These are phyloP conservation scores for Cantharellus cinnabarinus DNA, from an alignment of 768 basidiomycete genomes.

Conservation along the genomic window DNA sequence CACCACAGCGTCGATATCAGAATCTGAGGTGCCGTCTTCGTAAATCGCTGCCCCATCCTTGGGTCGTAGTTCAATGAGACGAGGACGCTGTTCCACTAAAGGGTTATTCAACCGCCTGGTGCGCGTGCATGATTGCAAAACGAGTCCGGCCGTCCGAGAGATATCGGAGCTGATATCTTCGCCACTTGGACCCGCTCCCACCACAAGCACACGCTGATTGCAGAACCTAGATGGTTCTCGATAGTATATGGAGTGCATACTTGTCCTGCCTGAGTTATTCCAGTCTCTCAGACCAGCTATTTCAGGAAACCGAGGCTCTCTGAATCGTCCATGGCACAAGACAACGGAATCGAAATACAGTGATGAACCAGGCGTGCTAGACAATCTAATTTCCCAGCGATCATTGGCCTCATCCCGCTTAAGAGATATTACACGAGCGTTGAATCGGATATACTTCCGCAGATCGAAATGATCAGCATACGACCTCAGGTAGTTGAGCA, in stretches of 20 bases:
- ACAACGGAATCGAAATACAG: slow-evolving; percentile 41
- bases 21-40: slow-evolving; percentile 35
- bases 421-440: slow-evolving; percentile 28
- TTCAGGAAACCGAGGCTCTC: slow-evolving; percentile 38
- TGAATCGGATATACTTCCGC: slow-evolving; percentile 37
- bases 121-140: slow-evolving; percentile 18
- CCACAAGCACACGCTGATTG: slow-evolving; percentile 25
- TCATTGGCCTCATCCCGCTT: slow-evolving; percentile 10
- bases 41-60: slow-evolving; percentile 30
- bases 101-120: not conserved
- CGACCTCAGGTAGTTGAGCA: slow-evolving; percentile 46
- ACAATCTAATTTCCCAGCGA: slow-evolving; percentile 31
- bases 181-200: slow-evolving; percentile 41
- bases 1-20: slow-evolving; percentile 38
- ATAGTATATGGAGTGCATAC: slow-evolving; percentile 50
- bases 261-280: slow-evolving; percentile 23
- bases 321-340: slow-evolving; percentile 60
- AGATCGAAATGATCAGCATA: slow-evolving; percentile 48
- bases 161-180: slow-evolving; percentile 45
- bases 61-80: not conserved
- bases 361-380: slow-evolving; percentile 16
- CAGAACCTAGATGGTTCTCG: slow-evolving; percentile 25
- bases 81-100: not conserved
- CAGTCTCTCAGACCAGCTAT: slow-evolving; percentile 40
- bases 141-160: slow-evolving; percentile 9